A percentile compares a stretch with the other conserved stretches of the same genome.
These are phyloP conservation scores for Rhizophora apiculata DNA, from an alignment of 345 rosid genomes.

Conservation along the genomic window DNA sequence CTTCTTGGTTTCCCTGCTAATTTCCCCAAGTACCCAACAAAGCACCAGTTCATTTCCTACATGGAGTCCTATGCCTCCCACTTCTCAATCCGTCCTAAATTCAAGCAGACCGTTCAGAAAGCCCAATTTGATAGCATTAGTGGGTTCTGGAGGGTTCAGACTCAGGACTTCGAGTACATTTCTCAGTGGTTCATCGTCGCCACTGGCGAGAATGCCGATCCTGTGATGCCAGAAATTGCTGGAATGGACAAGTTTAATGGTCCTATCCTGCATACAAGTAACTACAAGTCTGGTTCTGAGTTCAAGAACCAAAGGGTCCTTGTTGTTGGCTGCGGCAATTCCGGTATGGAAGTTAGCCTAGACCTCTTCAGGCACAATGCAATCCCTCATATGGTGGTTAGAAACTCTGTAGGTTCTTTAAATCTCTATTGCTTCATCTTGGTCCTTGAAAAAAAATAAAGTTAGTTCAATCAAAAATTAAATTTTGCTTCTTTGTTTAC, in stretches of 20 bases:
- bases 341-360: constrained; percentile 67
- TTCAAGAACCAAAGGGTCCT: constrained; percentile 46
- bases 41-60: constrained; percentile 66
- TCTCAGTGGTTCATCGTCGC: constrained; percentile 67
- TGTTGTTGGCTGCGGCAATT: constrained; percentile 83
- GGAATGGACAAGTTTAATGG: constrained; percentile 52
- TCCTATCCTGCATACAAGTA: constrained; percentile 50
- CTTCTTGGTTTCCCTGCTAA: constrained; percentile 55
- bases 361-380: constrained; percentile 63
- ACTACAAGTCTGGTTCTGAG: constrained; percentile 50
- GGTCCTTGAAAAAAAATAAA: no score
- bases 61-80: constrained; percentile 61
- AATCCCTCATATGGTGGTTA: constrained; percentile 49
- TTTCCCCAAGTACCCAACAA: constrained; percentile 79
- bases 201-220: constrained; percentile 74
- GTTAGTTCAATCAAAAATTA: no score
- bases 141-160: constrained; percentile 64
- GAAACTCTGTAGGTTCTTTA: constrained; percentile 45
- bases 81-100: constrained; percentile 60
- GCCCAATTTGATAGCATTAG: constrained; percentile 49
- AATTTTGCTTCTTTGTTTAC: neutral
- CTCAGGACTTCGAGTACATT: constrained; percentile 46
- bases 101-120: constrained; percentile 52
- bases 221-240: constrained; percentile 41
- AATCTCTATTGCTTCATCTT: neutral